Conservation (phyloP, 2,329 filamentous ascomycete genomes). For the Claviceps sorghi region DNA sequence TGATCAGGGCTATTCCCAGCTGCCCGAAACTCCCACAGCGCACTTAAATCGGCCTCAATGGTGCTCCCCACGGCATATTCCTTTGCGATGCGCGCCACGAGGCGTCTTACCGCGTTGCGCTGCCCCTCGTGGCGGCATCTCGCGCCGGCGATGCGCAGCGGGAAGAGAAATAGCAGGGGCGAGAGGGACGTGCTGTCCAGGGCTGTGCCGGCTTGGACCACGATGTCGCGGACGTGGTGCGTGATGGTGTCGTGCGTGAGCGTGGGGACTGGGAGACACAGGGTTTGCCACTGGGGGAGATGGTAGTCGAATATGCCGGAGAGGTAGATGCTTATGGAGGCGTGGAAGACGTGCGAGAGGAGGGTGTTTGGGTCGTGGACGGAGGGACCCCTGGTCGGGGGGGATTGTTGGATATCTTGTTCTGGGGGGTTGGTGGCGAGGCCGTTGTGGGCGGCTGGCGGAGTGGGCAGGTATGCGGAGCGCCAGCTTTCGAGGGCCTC, state of each 20-base stretch:
- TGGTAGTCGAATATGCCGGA: conserved; percentile 24
- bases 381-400: not conserved
- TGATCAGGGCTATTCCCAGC: not conserved
- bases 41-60: not conserved
- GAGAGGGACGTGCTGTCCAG: conserved; percentile 14
- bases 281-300: conserved; percentile 14
- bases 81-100: not conserved
- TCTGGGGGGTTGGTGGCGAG: not conserved
- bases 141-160: conserved; percentile 20
- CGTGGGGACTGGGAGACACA: not conserved
- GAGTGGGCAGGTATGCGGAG: conserved; percentile 2
- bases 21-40: not conserved
- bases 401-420: too few species aligned
- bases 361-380: conserved; percentile 7
- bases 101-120: not conserved
- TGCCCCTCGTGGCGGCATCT: conserved; percentile 10
- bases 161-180: conserved; percentile 19
- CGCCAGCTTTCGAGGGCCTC: conserved; percentile 8
- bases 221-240: conserved; percentile 10
- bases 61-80: not conserved
- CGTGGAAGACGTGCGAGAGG: conserved; percentile 13
- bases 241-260: not conserved
- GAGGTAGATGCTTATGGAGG: conserved; percentile 22
- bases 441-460: not conserved
- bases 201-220: conserved; percentile 7